Evolutionary conservation across 1,284 basidiomycete species (phyloP).

Genomic region (Cryptococcus amylolentus): DNA sequence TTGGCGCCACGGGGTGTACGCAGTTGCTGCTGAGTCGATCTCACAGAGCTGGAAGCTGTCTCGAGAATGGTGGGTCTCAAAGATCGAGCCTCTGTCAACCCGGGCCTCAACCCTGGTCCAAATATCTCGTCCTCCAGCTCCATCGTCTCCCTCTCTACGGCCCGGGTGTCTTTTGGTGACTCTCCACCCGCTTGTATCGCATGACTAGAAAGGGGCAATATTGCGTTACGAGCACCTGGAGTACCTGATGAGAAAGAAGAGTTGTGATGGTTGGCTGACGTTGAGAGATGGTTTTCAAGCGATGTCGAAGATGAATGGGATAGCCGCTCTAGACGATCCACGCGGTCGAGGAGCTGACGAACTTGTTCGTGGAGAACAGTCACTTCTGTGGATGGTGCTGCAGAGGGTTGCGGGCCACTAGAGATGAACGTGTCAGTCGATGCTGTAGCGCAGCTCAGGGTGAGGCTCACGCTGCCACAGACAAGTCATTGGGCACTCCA

Average conservation of each 20-base stretch:
- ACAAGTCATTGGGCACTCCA: neutral
- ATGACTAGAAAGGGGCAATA: neutral
- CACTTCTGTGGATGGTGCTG: no score
- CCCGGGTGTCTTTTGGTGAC: neutral
- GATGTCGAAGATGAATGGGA: no score
- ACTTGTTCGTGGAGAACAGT: no score
- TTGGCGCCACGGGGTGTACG: neutral
- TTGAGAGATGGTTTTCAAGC: neutral
- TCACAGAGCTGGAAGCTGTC: neutral
- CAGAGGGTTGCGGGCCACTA: no score
- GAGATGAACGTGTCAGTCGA: no score
- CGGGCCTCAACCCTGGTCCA: constrained; percentile 7
- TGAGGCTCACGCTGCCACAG: neutral
- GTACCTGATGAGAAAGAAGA: neutral
- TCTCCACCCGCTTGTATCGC: neutral
- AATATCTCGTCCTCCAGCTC: constrained; percentile 3
- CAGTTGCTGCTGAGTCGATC: neutral
- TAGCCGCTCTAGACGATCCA: neutral
- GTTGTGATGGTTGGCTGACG: neutral
- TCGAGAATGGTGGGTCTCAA: neutral
- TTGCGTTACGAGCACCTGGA: neutral
- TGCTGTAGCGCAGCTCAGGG: no score
- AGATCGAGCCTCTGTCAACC: constrained; percentile 1
- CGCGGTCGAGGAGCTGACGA: neutral
- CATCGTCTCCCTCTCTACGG: neutral